Evolutionary conservation across 2,329 filamentous ascomycete species (phyloP).

Genomic region (Erysiphe pulchra): DNA sequence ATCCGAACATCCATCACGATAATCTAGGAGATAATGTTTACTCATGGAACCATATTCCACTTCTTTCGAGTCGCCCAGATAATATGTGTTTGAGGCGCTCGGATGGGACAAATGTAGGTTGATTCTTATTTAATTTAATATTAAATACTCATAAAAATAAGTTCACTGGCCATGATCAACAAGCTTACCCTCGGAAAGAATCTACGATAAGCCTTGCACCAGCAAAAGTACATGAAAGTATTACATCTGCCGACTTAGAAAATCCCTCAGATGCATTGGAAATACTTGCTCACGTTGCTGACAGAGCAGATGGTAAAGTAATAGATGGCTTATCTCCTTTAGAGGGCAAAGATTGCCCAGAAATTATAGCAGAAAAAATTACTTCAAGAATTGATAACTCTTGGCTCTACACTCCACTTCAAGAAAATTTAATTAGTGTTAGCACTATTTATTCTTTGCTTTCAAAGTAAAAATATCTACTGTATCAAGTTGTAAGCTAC

Average conservation of each 20-base stretch:
- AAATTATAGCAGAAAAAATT: neutral
- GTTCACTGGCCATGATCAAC: conserved; percentile 1
- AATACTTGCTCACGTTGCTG: conserved; percentile 12
- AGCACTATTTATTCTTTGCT: conserved; percentile 11
- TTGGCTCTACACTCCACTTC: conserved; percentile 10
- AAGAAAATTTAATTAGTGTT: conserved; percentile 8
- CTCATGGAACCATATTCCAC: conserved; percentile 4
- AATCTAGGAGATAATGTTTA: conserved; percentile 3
- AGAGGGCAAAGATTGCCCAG: neutral
- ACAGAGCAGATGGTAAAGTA: conserved; percentile 10
- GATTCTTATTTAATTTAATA: neutral
- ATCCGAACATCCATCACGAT: conserved; percentile 6
- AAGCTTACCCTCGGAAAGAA: conserved; percentile 4
- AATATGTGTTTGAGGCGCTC: conserved; percentile 1
- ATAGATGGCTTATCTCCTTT: neutral
- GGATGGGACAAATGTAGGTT: neutral
- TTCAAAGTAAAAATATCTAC: conserved; percentile 3
- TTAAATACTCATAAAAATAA: neutral
- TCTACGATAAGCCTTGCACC: conserved; percentile 4
- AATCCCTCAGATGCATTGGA: conserved; percentile 13
- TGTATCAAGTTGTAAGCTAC: neutral
- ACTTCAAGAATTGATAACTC: conserved; percentile 5
- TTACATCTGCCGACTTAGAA: conserved; percentile 12
- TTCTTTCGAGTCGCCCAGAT: conserved; percentile 5
- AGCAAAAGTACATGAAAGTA: conserved; percentile 8